Percentiles rank a stretch among this genome's conserved stretches.
Conservation (phyloP, 1,284 basidiomycete species). For the Cystobasidium slooffiae region DNA sequence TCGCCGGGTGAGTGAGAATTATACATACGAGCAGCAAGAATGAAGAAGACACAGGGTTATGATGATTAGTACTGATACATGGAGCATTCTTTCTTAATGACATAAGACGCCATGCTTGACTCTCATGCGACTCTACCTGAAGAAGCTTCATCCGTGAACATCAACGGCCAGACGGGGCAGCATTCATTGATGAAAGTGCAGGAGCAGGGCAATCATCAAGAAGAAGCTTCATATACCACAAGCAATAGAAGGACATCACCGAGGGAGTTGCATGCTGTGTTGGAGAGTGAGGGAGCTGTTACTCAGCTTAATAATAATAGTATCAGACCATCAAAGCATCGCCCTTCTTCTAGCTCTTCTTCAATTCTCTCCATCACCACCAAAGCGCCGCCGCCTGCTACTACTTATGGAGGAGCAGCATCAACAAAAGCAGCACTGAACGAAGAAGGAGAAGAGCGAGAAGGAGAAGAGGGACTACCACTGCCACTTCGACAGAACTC, state of each 20-base stretch:
- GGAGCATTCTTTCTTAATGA: no score
- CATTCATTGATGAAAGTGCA: background rate
- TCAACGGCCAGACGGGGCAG: background rate
- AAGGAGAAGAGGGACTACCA: background rate
- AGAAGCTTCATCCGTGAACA: no score
- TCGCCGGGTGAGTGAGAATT: constrained; percentile 11
- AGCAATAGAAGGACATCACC: background rate
- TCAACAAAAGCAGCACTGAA: background rate
- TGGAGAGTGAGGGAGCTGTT: constrained; percentile 11
- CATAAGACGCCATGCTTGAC: no score
- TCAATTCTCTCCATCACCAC: background rate
- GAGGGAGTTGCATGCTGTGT: constrained; percentile 9
- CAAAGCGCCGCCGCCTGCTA: constrained; percentile 2
- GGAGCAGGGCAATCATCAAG: background rate
- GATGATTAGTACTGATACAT: no score
- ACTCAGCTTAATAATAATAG: background rate
- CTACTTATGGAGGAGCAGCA: background rate
- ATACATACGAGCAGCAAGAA: background rate
- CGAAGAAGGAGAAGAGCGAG: background rate
- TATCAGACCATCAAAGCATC: no score
- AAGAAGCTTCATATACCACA: no score
- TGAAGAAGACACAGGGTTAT: background rate
- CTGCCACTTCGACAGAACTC: background rate
- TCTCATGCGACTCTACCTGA: no score
- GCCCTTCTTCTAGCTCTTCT: background rate